phyloP scores from a whole-genome alignment of 75 land plant species.

The Adiantum capillusveneris region DNA sequence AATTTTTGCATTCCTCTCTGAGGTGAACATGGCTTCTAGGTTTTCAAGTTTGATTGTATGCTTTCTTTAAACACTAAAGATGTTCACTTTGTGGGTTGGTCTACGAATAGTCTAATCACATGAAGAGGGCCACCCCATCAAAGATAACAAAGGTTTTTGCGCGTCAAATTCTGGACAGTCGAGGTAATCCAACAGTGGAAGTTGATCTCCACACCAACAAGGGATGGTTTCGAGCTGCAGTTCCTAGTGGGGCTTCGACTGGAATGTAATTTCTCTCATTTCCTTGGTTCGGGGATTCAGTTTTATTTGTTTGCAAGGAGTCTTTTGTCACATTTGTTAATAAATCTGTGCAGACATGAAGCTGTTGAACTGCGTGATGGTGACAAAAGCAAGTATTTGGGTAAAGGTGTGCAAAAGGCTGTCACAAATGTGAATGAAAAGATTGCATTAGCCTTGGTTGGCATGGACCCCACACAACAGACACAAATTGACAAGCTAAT shows the following conservation, averaged over 20 bases:
- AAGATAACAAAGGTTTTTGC: conserved; percentile 78
- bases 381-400: conserved; percentile 75
- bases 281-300: no score
- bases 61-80: no score
- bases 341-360: conserved; percentile 78
- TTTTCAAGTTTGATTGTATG: no score
- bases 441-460: conserved; percentile 76
- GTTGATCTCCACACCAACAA: conserved; percentile 86
- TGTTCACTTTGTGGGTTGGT: not conserved
- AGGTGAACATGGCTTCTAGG: no score
- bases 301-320: not conserved
- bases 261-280: conserved; percentile 68
- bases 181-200: conserved; percentile 97
- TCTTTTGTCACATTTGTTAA: not conserved
- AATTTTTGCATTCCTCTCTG: no score
- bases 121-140: conserved; percentile 70
- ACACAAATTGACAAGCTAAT: conserved; percentile 83
- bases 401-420: conserved; percentile 87
- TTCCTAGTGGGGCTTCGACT: conserved; percentile 75
- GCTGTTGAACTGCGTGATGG: conserved; percentile 90
- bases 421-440: conserved; percentile 81
- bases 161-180: conserved; percentile 84
- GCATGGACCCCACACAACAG: conserved; percentile 90
- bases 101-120: conserved; percentile 71
- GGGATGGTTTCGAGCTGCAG: conserved; percentile 90